Base-by-base conservation (phyloP, 208 protist species). In the Angomonas ambiguus region DNA sequence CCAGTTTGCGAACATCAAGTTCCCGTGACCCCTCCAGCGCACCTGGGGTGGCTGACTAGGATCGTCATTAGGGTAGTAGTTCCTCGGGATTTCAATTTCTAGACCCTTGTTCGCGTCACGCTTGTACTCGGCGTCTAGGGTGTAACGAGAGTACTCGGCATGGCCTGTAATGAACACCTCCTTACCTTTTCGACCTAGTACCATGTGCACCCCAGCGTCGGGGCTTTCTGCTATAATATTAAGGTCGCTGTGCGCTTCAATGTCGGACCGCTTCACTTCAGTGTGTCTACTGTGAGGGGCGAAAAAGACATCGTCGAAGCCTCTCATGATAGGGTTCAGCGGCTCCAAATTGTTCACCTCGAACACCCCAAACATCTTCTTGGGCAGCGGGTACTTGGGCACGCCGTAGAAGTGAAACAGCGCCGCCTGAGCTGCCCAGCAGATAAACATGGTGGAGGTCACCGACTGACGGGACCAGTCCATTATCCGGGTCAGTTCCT, bases 381-480 rank as follows among this genome's bases (percentile, higher is more conserved):
- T 48, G 3, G 30, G 30, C 11, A 65, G 60, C 2, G 33, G 38
- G 60, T 65, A 20, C 38, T 65, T 65, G 60, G 60, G 60, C 22
- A 65, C 48, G 8, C 41, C 38, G 38, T 65, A 51, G 20, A 49
- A 49, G 20, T 45, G 35, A 25, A 55, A 65, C 38, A 65, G 60
- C 60, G 60, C 60, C 16, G 60, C 60, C 60, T 53, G 31, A 2
- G 60, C 60, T 18, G 60, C 60, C 60, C 60, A 65, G 60, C 60
- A 65, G 16, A 65, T 65, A 25, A 65, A 65, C 35, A 65, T 48
- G 60, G 60, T 65, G n/a, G 60, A 65, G 41, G 30, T 35, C 38
- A 65, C 60, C 16, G 35, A n/a, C 4, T 31, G 35, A n/a, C 35
- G 32, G 10, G 60, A 48, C 60, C 60, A 65, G 20, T 35, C 60